Evolutionary conservation across 805 yeast genomes (phyloP), one percentile per base, ranked within the genome.

Genomic region (Metschnikowia rubicola): DNA sequence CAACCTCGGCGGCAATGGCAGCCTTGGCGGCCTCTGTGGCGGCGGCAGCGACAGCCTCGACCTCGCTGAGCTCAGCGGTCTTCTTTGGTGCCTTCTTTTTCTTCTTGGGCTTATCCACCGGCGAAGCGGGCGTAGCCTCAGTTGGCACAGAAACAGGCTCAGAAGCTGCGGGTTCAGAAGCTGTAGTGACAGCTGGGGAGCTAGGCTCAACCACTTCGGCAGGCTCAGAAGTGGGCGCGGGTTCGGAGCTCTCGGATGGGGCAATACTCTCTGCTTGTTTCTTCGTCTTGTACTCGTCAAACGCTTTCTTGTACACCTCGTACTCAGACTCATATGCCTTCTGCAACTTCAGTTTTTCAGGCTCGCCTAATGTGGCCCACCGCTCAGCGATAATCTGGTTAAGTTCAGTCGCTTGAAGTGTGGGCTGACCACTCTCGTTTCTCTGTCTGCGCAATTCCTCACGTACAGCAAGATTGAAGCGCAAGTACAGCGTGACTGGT

Each of bases 401-500:
- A 66, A 90, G 77, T 59, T 88, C 96, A 17, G 83, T 79, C 35
- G 89, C 86, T 10, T 84, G 75, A 54, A 86, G 74, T 10, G 88
- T 80, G 12, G 85, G 79, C 57, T 76, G 73, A 31, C 86, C 70
- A 41, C 75, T 71, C 33, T 68, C 68, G 46, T 71, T 76, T 61
- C 96, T 79, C 52, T 86, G 90, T 44, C 79, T 83, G 47, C 84
- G 80, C 52, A 91, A 76, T 34, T 76, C 71, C 52, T 84, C 86
- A 60, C 96, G 83, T 54, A 82, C 79, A 55, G 80, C 82, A 54
- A 86, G 83, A 44, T 88, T 82, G 67, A 82, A 92, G 36, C 75
- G 74, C 66, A 92, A 87, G 71, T 83, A 91, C 38, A 88, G 86
- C 19, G 97, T 90, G 61, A 88, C 74, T 12, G 99, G 98, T 61